These are phyloP conservation scores for Kondoa malvinella DNA, from an alignment of 768 basidiomycete genomes.

Conservation along the genomic window DNA sequence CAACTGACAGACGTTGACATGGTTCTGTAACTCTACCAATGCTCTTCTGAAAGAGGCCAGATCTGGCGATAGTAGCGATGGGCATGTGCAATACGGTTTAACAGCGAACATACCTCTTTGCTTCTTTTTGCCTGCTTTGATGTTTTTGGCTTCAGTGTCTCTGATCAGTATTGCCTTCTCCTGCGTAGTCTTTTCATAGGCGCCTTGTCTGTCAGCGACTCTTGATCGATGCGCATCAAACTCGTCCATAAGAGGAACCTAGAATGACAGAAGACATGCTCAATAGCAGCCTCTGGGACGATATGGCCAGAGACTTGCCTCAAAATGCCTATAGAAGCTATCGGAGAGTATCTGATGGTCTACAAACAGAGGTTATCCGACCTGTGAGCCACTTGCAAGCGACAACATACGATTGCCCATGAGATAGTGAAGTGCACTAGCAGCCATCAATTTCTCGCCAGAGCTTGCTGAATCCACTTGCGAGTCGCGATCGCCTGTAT, in stretches of 20 bases:
- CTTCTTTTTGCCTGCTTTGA: constrained; percentile 15
- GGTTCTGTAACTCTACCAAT: constrained; percentile 10
- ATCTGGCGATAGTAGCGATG: constrained; percentile 10
- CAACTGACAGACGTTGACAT: constrained; percentile 7
- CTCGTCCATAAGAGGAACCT: not conserved
- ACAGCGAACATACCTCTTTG: constrained; percentile 11
- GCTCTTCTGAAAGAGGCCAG: constrained; percentile 14
- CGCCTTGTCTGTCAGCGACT: constrained; percentile 12
- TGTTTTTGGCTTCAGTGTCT: constrained; percentile 19
- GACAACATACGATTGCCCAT: constrained; percentile 17
- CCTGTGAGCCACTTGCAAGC: not conserved
- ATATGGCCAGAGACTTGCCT: too few relatives aligned
- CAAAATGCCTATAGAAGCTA: constrained; percentile 17
- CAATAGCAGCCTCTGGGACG: too few relatives aligned
- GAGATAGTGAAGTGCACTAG: constrained; percentile 15
- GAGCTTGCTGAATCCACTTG: constrained; percentile 5
- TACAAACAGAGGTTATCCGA: not conserved
- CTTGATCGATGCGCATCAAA: constrained; percentile 12
- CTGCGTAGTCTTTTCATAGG: constrained; percentile 17
- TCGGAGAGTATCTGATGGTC: constrained; percentile 11
- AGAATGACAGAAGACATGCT: too few relatives aligned
- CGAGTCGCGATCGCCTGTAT: not conserved
- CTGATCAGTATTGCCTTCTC: constrained; percentile 16
- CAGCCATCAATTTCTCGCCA: constrained; percentile 15
- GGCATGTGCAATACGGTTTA: not conserved